Conservation (phyloP, 2,329 filamentous ascomycete species). For the Blumeria hordei region DNA sequence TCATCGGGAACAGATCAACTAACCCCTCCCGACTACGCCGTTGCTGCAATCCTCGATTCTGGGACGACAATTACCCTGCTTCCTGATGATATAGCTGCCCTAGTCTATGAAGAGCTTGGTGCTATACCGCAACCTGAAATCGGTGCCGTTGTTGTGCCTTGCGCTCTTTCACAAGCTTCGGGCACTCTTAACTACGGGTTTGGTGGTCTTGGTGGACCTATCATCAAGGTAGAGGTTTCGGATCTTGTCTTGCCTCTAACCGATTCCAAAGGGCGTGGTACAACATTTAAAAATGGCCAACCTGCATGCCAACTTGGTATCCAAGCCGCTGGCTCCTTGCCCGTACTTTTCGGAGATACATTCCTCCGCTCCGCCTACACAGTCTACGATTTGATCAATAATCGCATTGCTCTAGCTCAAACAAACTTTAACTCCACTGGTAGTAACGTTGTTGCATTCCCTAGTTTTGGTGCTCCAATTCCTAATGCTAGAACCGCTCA, state of each 20-base stretch:
- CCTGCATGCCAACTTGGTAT: conserved; percentile 30
- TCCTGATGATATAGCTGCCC: conserved; percentile 27
- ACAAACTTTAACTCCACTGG: conserved; percentile 16
- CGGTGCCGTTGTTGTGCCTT: conserved; percentile 25
- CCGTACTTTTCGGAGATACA: conserved; percentile 23
- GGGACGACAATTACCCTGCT: conserved; percentile 45
- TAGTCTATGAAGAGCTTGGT: conserved; percentile 21
- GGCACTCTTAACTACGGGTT: conserved; percentile 25
- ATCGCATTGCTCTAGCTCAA: conserved; percentile 18
- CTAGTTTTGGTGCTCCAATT: conserved; percentile 10
- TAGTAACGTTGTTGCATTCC: conserved; percentile 13
- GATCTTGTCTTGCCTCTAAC: conserved; percentile 21
- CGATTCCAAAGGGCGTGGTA: conserved; percentile 13
- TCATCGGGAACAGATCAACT: conserved; percentile 18
- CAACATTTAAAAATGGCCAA: conserved; percentile 13
- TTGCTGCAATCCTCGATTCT: conserved; percentile 34
- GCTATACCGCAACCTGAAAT: conserved; percentile 20
- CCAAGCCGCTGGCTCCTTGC: conserved; percentile 14
- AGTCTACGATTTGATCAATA: conserved; percentile 28
- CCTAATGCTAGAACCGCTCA: conserved; percentile 9
- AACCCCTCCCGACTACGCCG: conserved; percentile 16
- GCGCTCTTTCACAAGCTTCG: conserved; percentile 16
- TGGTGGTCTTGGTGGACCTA: conserved; percentile 19
- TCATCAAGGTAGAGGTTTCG: conserved; percentile 21
- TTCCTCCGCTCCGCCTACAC: conserved; percentile 30